Conservation (phyloP, 306 rosid genomes). For the Dryas drummondii region DNA sequence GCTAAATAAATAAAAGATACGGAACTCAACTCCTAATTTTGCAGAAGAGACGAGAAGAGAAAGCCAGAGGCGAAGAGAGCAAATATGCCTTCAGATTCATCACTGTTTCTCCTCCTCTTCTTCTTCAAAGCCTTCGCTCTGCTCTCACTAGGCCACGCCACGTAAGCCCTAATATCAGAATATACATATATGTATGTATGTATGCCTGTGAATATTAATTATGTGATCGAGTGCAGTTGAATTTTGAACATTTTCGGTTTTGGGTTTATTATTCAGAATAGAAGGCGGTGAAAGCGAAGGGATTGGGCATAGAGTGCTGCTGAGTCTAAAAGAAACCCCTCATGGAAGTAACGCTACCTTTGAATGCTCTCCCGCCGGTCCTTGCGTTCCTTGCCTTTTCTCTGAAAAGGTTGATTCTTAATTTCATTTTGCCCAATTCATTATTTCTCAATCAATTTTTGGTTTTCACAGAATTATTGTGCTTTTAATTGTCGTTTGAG, state of each 20-base stretch:
- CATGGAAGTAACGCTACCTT: constrained; percentile 66
- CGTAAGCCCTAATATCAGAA: constrained; percentile 40
- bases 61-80: constrained; percentile 24
- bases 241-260: constrained; percentile 19
- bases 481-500: neutral
- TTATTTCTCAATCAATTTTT: neutral
- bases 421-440: neutral
- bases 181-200: neutral
- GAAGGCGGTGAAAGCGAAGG: constrained; percentile 31
- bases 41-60: constrained; percentile 11
- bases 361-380: constrained; percentile 92
- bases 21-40: neutral
- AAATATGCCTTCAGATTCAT: constrained; percentile 43
- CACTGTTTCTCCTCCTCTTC: constrained; percentile 26
- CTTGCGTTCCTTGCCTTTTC: constrained; percentile 83
- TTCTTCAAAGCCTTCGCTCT: constrained; percentile 34
- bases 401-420: constrained; percentile 67
- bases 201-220: neutral
- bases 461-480: neutral
- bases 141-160: constrained; percentile 32
- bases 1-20: neutral
- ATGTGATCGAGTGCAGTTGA: constrained; percentile 18
- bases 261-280: constrained; percentile 33
- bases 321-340: constrained; percentile 69
- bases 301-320: constrained; percentile 55